A percentile compares a stretch with the other conserved stretches of the same genome.
These are phyloP conservation scores for Echites panduratus DNA, from an alignment of 257 asterid genomes.

Conservation along the genomic window DNA sequence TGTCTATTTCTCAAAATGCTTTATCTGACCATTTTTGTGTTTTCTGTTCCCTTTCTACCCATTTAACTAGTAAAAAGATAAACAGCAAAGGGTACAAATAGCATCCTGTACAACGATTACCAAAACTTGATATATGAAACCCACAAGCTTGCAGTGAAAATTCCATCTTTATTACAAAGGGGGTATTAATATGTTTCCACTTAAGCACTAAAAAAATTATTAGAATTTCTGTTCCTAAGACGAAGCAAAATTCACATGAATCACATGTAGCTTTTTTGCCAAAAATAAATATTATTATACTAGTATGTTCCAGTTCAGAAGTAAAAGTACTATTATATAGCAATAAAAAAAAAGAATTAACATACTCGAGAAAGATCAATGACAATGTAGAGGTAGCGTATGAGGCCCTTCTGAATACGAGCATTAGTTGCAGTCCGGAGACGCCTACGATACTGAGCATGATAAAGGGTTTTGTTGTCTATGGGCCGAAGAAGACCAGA, in stretches of 20 bases:
- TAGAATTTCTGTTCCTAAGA: neutral
- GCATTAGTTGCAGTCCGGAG: slow-evolving; percentile 62
- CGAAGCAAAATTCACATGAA: neutral
- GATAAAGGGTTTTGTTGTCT: slow-evolving; percentile 76
- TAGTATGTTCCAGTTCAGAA: neutral
- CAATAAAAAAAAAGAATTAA: neutral
- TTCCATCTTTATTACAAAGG: neutral
- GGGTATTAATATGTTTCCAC: neutral
- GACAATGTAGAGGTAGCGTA: slow-evolving; percentile 74
- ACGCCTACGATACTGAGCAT: slow-evolving; percentile 86
- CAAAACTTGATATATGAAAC: neutral
- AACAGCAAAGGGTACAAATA: neutral
- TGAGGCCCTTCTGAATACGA: slow-evolving; percentile 86
- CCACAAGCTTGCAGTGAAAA: neutral
- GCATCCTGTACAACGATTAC: neutral
- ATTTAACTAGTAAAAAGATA: slow-evolving; percentile 1
- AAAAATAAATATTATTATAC: neutral
- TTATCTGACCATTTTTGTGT: neutral
- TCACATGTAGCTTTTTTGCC: neutral
- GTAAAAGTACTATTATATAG: neutral
- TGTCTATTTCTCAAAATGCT: neutral
- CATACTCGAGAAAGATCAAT: slow-evolving; percentile 84
- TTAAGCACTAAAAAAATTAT: neutral
- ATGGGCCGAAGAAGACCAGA: slow-evolving; percentile 89
- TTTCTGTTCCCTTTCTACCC: neutral